phyloP scores from a whole-genome alignment of 1,284 basidiomycete genomes.

The Cryptococcus sp. region DNA sequence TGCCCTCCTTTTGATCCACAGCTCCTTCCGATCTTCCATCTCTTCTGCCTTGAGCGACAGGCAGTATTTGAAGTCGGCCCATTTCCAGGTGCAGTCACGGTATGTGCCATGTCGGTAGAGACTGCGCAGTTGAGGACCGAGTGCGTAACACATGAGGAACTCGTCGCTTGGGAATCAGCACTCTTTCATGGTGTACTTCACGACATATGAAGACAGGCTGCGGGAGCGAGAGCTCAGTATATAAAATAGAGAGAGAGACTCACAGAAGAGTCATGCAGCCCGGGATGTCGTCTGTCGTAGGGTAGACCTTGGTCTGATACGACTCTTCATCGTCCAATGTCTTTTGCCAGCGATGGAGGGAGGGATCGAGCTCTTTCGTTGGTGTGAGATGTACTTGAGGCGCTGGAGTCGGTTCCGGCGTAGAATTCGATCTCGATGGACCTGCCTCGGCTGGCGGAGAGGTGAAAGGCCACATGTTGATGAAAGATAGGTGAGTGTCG shows the following conservation, averaged over 20 bases:
- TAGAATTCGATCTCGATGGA: not conserved
- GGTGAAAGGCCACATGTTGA: slow-evolving; percentile 15
- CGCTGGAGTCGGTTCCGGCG: not conserved
- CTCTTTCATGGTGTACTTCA: not conserved
- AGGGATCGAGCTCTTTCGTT: no score
- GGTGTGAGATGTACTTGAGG: no score
- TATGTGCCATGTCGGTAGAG: slow-evolving; percentile 81
- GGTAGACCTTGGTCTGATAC: slow-evolving; percentile 50
- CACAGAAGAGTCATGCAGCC: slow-evolving; percentile 66
- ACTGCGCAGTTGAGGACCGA: slow-evolving; percentile 73
- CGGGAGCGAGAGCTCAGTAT: not conserved
- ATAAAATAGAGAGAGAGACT: slow-evolving; percentile 12
- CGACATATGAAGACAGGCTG: not conserved
- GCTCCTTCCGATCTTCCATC: slow-evolving; percentile 67
- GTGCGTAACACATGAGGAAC: slow-evolving; percentile 71
- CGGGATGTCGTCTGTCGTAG: slow-evolving; percentile 70
- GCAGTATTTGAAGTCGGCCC: slow-evolving; percentile 95
- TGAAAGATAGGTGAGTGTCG: slow-evolving; percentile 5
- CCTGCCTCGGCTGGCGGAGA: not conserved
- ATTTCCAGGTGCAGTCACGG: slow-evolving; percentile 69
- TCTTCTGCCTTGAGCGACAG: slow-evolving; percentile 73
- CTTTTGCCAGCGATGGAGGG: slow-evolving; percentile 33
- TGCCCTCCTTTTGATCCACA: slow-evolving; percentile 78
- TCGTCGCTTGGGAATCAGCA: slow-evolving; percentile 52
- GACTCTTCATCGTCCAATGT: slow-evolving; percentile 39